phyloP scores from a whole-genome alignment of 768 basidiomycete species.

The Suillus luteus region DNA sequence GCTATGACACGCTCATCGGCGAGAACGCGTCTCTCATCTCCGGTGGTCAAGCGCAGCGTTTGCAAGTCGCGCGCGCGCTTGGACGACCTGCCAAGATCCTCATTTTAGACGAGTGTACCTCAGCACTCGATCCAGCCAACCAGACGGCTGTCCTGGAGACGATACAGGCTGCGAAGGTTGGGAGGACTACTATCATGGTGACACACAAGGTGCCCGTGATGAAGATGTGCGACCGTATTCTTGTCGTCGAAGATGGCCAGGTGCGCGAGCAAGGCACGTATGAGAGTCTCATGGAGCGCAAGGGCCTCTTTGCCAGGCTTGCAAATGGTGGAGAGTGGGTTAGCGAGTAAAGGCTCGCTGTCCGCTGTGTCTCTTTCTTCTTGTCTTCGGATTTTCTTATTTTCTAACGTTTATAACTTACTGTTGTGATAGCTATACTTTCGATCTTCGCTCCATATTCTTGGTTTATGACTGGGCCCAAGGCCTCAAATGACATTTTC shows the following conservation, averaged over 20 bases:
- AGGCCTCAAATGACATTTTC: slow-evolving; percentile 3
- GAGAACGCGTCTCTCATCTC: slow-evolving; percentile 92
- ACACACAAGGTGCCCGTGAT: slow-evolving; percentile 92
- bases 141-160: slow-evolving; percentile 82
- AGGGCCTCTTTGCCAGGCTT: slow-evolving; percentile 75
- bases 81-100: slow-evolving; percentile 71
- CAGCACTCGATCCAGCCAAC: slow-evolving; percentile 84
- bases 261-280: slow-evolving; percentile 81
- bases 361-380: neutral
- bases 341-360: slow-evolving; percentile 23
- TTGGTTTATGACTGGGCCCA: slow-evolving; percentile 9
- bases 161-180: slow-evolving; percentile 61
- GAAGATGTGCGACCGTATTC: slow-evolving; percentile 87
- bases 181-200: slow-evolving; percentile 85
- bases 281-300: slow-evolving; percentile 63
- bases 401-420: neutral
- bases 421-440: slow-evolving; percentile 9
- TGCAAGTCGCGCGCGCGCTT: slow-evolving; percentile 92
- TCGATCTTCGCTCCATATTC: slow-evolving; percentile 11
- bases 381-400: slow-evolving; percentile 8
- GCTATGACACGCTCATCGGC: slow-evolving; percentile 86
- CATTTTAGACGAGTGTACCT: slow-evolving; percentile 95
- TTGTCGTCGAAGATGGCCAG: slow-evolving; percentile 77
- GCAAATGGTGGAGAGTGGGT: slow-evolving; percentile 79
- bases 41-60: slow-evolving; percentile 92